Evolutionary conservation across 768 basidiomycete genomes (phyloP), one percentile per base, ranked within the genome.

Genomic region (Suillus cothurnatus): DNA sequence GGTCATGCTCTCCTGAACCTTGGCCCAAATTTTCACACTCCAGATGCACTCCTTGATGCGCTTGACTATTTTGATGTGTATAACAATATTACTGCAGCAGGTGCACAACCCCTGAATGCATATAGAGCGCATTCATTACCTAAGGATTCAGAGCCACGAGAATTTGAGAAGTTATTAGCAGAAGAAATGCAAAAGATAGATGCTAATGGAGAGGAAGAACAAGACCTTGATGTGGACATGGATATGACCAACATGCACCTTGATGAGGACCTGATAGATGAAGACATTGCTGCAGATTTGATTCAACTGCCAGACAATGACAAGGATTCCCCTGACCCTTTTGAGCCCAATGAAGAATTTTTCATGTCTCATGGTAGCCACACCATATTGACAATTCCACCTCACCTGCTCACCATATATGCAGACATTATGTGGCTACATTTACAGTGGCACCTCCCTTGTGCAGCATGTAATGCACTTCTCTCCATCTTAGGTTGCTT

Each of bases 401-500:
- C 36, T 0, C 67, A 72, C n/a, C 64, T 74, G 0, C 69, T 72
- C 57, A 9, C 69, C 1, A 64, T 75, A 26, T 76, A 76, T 57
- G 26, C 70, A 9, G 32, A 72, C 2, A 69, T 71, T 4, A 52
- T 68, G 2, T 76, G 75, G 75, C 74, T 76, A 4, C 74, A 76
- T 61, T 5, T 68, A 0, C 68, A 71, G 34, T 76, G 66, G 67
- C 71, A 73, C 31, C 67, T 76, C 2, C 67, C 74, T 6, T 71
- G 71, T 41, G 64, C 67, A 6, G 73, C 72, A 32, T 75, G 75
- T 41, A 73, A 66, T 57, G 71, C 70, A 0, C 58, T 75, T 5
- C 45, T 75, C 1, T 61, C 60, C 0, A 64, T 69, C 9, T 28
- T 75, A 15, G 53, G 36, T 0, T 58, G 74, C 32, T 64, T 72